Evolutionary conservation across 2,329 filamentous ascomycete species (phyloP), one percentile per base, ranked within the genome.

Genomic region (Nothophoma quercina): DNA sequence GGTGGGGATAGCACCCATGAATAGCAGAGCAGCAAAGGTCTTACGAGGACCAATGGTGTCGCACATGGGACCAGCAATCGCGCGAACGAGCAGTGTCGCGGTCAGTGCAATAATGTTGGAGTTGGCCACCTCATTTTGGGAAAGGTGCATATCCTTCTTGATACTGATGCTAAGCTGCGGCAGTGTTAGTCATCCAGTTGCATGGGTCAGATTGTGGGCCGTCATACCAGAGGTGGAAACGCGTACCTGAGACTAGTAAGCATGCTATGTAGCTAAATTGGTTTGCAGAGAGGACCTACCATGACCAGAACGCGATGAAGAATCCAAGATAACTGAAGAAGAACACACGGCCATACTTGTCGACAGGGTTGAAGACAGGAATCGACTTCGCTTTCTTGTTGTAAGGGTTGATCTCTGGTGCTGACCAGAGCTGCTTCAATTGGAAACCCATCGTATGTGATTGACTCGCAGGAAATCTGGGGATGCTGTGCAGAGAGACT

Each of bases 261-360:
- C 39, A 52, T 28, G 49, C 32, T 56, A 43, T 59, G 41, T 29
- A 40, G 33, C 21, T 23, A 18, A 18, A 41, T 16, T 50, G 38
- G 18, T 16, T 8, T 52, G 38, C 47, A 44, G 47, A 40, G 52
- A 49, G 12, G 23, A 18, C 77, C 68, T 71, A 81, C 84, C 84
- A 96, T 9, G 90, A 92, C 83, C 91, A 90, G 76, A 96, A 96
- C 7, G 90, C 88, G 45, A 93, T 84, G 83, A 95, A 87, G 75
- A 95, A 95, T 2, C 90, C 90, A 39, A 92, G 82, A 86, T 90
- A 95, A 1, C 89, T 89, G 77, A 96, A 96, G 79, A 93, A 91
- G 75, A 96, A 96, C 0, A 95, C 91, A 6, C 91, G 84, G 29
- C 91, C 92, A 78, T 96, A 92, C 63, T 86, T 78, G 72, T 96